These are phyloP conservation scores for Tuber brumale DNA, from an alignment of 495 filamentous ascomycete species.

Conservation along the genomic window DNA sequence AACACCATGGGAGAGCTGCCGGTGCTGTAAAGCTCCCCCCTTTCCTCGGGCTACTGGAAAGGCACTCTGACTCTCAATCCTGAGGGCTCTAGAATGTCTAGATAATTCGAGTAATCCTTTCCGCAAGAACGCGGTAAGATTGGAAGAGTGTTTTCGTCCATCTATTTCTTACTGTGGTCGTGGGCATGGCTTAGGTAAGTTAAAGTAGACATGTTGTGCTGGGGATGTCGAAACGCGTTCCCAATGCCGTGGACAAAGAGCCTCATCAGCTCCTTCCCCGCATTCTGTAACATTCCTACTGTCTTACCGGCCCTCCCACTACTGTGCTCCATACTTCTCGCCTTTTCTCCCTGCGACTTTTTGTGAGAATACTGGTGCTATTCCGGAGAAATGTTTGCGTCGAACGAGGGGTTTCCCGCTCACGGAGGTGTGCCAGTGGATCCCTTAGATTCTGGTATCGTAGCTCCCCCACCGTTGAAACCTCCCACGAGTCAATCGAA, in stretches of 20 bases:
- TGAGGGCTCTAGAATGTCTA: background rate
- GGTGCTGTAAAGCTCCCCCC: background rate
- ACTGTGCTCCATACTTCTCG: background rate
- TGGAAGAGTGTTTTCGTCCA: background rate
- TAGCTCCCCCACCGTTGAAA: conserved; percentile 11
- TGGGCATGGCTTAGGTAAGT: background rate
- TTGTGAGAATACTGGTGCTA: background rate
- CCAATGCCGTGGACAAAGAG: background rate
- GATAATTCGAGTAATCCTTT: background rate
- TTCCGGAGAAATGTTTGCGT: conserved; percentile 22
- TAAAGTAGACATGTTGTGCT: background rate
- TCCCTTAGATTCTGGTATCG: conserved; percentile 35
- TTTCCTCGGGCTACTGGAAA: background rate
- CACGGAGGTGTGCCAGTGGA: conserved; percentile 28
- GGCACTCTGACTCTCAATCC: background rate
- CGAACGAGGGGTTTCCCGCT: conserved; percentile 24
- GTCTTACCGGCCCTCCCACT: background rate
- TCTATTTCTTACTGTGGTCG: background rate
- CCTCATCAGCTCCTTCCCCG: background rate
- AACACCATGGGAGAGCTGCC: background rate
- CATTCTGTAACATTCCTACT: background rate
- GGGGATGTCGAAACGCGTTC: background rate
- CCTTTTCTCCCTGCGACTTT: background rate
- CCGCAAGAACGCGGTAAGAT: background rate
- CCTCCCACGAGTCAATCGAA: conserved; percentile 29